Percentiles rank a stretch among this genome's conserved stretches.
phyloP scores from a whole-genome alignment of 805 yeast species.

The Spathaspora passalidarum region DNA sequence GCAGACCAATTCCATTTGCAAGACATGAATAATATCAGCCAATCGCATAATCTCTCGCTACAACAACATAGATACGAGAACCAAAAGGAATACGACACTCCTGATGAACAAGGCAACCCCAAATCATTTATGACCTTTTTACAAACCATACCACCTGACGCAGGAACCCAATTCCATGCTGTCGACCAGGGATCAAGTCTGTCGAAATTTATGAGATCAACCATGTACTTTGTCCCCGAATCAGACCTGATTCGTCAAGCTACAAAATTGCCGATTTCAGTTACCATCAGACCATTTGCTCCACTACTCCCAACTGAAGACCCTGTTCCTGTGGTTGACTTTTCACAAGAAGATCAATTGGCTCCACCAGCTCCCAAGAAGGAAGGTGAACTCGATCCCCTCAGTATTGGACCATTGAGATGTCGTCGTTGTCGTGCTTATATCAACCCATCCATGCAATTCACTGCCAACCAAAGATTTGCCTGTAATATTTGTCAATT shows the following conservation, averaged over 20 bases:
- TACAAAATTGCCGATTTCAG: conserved; percentile 77
- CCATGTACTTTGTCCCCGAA: conserved; percentile 82
- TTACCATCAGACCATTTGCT: conserved; percentile 84
- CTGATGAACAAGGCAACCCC: conserved; percentile 30
- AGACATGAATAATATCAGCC: conserved; percentile 5
- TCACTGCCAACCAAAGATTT: conserved; percentile 58
- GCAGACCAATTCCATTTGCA: conserved; percentile 7
- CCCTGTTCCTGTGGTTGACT: conserved; percentile 68
- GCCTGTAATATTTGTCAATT: conserved; percentile 86
- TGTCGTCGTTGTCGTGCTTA: conserved; percentile 92
- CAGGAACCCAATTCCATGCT: conserved; percentile 66
- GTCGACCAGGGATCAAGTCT: conserved; percentile 84
- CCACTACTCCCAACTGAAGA: conserved; percentile 46
- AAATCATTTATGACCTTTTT: conserved; percentile 66
- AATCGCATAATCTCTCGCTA: conserved; percentile 7
- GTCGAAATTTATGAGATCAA: conserved; percentile 72
- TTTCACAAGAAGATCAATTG: conserved; percentile 21
- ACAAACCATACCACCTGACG: conserved; percentile 78
- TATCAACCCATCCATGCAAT: conserved; percentile 78
- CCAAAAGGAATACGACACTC: conserved; percentile 22
- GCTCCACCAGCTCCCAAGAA: conserved; percentile 6
- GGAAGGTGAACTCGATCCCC: conserved; percentile 25
- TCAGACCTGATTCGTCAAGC: conserved; percentile 65
- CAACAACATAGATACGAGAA: conserved; percentile 16
- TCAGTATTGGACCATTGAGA: conserved; percentile 69